Conservation (phyloP, 2,329 filamentous ascomycete genomes). For the Ophiocordyceps sinensis region DNA sequence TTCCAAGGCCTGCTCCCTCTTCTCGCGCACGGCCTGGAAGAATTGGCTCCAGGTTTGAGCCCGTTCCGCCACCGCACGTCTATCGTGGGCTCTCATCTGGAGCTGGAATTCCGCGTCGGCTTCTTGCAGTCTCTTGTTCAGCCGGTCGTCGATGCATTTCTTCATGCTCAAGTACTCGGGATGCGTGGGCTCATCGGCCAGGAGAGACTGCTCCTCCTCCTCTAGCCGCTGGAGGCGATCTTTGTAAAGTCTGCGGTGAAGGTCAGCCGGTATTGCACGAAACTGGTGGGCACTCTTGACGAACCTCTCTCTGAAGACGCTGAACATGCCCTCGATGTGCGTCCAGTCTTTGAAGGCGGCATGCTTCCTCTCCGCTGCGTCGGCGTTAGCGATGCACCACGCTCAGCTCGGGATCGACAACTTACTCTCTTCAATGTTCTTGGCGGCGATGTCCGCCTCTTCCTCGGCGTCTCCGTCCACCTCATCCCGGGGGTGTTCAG, state of each 20-base stretch:
- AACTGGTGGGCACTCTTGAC: constrained; percentile 9
- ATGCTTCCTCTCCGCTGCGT: constrained; percentile 59
- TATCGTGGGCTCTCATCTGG: constrained; percentile 58
- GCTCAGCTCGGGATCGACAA: constrained; percentile 1
- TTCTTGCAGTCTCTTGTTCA: constrained; percentile 64
- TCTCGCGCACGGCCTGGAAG: constrained; percentile 72
- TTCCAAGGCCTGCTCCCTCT: constrained; percentile 66
- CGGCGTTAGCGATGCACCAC: constrained; percentile 8
- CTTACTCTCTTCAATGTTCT: constrained; percentile 52
- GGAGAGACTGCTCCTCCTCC: constrained; percentile 47
- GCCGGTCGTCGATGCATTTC: constrained; percentile 68
- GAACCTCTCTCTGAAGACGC: constrained; percentile 66
- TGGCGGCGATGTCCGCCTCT: constrained; percentile 42
- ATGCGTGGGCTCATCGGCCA: constrained; percentile 54
- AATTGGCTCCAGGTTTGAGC: constrained; percentile 83
- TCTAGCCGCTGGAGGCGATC: constrained; percentile 76
- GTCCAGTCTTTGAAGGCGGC: constrained; percentile 66
- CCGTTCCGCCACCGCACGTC: constrained; percentile 64
- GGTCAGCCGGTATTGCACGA: background rate
- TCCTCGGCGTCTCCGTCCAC: constrained; percentile 42
- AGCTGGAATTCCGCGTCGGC: constrained; percentile 62
- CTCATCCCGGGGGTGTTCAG: constrained; percentile 36
- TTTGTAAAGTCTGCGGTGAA: constrained; percentile 56
- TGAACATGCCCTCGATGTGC: constrained; percentile 78
- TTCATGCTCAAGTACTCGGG: constrained; percentile 86